Base-by-base conservation (phyloP, 2,329 filamentous ascomycete species). In the Monilinia fructigena region DNA sequence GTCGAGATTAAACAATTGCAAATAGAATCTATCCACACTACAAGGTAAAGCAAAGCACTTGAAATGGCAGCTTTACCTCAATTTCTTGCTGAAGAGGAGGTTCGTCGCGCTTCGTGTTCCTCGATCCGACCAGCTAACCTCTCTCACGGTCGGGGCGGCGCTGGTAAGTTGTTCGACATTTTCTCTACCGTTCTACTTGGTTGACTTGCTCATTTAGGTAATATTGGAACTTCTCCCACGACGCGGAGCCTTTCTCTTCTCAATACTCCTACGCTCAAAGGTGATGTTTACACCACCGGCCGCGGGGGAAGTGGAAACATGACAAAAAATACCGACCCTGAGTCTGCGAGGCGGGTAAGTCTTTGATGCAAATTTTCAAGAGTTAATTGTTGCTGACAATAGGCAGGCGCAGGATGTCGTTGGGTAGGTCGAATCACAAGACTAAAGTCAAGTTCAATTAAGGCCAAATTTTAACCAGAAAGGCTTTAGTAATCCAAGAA, bases 271-370 rank as follows among this genome's bases (percentile, higher is more conserved):
- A 90, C 86, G 16, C 86, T 98, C 76, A 97, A 96, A 80, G 85
- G 85, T 56, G 80, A 90, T n/a, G 82, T 91, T 71, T 93, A 94
- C 75, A 97, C 93, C 26, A 97, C 93, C 3, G 93, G 93, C 66
- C 90, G 93, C 62, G 93, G 93, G 66, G 93, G 65, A 40, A 88
- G 86, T 5, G 93, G 93, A 68, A 97, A 96, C 81, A 96, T 97
- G 89, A 87, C 90, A 58, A 81, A 80, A 72, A 88, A 89, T 75
- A 86, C 86, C 69, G 89, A 95, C 73, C 86, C 89, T 4, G 79
- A 82, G 53, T 86, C 91, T 76, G 92, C 93, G 47, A 89, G 93
- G 70, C 83, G 86, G 65, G 58, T 61, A 38, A 40, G 58, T 8
- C n/a, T 38, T 20, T 10, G 38, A 20, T 18, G 4, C n/a, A 26